Evolutionary conservation across 2,329 filamentous ascomycete genomes (phyloP).

Genomic region (Plenodomus biglobosus): DNA sequence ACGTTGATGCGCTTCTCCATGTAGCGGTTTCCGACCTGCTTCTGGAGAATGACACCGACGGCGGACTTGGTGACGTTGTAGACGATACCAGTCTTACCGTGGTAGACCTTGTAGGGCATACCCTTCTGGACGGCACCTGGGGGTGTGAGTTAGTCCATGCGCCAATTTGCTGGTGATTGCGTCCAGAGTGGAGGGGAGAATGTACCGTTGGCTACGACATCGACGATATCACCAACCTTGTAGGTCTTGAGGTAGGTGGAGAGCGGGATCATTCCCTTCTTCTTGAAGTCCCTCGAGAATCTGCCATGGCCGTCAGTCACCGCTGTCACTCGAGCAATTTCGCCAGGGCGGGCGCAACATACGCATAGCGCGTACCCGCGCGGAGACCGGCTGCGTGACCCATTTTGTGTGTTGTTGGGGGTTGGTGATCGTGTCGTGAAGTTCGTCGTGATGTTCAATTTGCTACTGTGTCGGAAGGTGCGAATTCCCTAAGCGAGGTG

Average conservation of each 20-base stretch:
- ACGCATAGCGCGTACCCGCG: slow-evolving; percentile 49
- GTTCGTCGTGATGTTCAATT: slow-evolving; percentile 3
- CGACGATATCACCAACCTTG: slow-evolving; percentile 98
- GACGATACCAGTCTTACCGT: slow-evolving; percentile 91
- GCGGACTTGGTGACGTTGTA: slow-evolving; percentile 99
- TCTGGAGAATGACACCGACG: slow-evolving; percentile 95
- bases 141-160: slow-evolving; percentile 19
- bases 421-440: slow-evolving; percentile 22
- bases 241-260: slow-evolving; percentile 94
- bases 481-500: slow-evolving; percentile 5
- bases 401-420: slow-evolving; percentile 48
- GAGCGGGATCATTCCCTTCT: slow-evolving; percentile 91
- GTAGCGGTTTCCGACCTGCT: slow-evolving; percentile 99
- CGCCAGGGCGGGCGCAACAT: slow-evolving; percentile 15
- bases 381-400: slow-evolving; percentile 55
- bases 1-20: slow-evolving; percentile 99
- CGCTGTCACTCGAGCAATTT: slow-evolving; percentile 6
- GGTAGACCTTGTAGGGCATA: slow-evolving; percentile 99
- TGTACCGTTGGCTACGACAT: slow-evolving; percentile 98
- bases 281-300: slow-evolving; percentile 90
- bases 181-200: slow-evolving; percentile 45
- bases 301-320: slow-evolving; percentile 31
- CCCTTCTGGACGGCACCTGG: slow-evolving; percentile 50
- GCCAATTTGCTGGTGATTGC: background rate
- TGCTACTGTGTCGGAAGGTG: background rate